phyloP scores from a whole-genome alignment of 345 rosid species.

The Excoecaria cochinchinensis region DNA sequence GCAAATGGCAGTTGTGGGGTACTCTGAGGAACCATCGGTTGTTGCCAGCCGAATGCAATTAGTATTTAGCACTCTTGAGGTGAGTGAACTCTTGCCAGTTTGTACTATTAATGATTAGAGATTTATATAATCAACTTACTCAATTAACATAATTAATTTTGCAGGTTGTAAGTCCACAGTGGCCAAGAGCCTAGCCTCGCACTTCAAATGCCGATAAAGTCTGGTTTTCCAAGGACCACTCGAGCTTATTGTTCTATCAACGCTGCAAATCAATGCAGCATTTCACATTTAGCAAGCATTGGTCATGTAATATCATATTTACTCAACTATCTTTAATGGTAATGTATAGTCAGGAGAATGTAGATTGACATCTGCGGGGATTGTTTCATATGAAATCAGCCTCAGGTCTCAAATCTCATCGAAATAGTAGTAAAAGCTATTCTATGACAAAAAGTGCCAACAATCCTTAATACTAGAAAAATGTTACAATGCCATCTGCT shows the following conservation, averaged over 20 bases:
- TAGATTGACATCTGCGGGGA: neutral
- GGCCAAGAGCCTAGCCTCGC: slow-evolving; percentile 63
- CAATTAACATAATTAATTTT: neutral
- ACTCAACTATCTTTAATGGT: neutral
- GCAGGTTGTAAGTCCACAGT: slow-evolving; percentile 94
- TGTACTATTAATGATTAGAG: neutral
- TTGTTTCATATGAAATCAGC: neutral
- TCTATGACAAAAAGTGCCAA: neutral
- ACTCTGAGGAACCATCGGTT: slow-evolving; percentile 80
- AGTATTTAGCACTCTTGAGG: slow-evolving; percentile 93
- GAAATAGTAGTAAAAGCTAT: no score
- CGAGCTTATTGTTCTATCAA: neutral
- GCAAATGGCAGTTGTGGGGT: slow-evolving; percentile 85
- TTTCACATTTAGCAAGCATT: neutral
- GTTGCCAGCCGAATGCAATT: slow-evolving; percentile 86
- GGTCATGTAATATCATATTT: neutral
- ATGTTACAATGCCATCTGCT: no score
- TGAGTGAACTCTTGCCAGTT: slow-evolving; percentile 19
- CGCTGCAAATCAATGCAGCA: neutral
- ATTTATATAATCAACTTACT: neutral
- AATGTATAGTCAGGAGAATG: neutral
- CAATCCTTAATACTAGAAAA: no score
- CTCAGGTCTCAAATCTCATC: no score
- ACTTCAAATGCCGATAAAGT: neutral
- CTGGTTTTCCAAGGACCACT: neutral